These are phyloP conservation scores for Agarophyton chilense DNA, from an alignment of 23 red algal species.

Conservation along the genomic window DNA sequence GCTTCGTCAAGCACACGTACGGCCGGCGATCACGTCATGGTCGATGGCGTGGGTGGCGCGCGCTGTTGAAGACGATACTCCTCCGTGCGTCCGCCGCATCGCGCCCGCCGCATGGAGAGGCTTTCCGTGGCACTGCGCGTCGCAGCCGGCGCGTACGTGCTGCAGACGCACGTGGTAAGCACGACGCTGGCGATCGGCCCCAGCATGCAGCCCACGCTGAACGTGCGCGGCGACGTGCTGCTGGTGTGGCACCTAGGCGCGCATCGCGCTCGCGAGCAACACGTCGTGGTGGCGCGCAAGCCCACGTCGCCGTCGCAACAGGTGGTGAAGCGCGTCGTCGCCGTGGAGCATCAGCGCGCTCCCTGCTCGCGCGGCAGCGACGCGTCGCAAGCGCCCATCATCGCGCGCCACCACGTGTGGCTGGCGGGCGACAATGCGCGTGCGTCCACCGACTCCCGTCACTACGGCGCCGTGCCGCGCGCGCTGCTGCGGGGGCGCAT, in stretches of 20 bases:
- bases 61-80: too few species aligned
- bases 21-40: too few species aligned
- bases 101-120: too few species aligned
- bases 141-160: constrained; percentile 55
- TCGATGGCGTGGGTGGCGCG: too few species aligned
- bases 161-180: constrained; percentile 67
- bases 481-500: constrained; percentile 61
- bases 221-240: constrained; percentile 67
- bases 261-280: constrained; percentile 9
- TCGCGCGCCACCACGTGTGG: constrained; percentile 81
- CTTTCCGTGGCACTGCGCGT: constrained; percentile 21
- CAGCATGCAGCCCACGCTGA: constrained; percentile 80
- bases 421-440: constrained; percentile 77
- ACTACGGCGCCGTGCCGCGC: constrained; percentile 80
- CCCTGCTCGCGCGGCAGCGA: too few species aligned
- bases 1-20: too few species aligned
- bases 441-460: constrained; percentile 61
- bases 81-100: too few species aligned
- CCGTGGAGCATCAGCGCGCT: constrained; percentile 3
- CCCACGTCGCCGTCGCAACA: constrained; percentile 8
- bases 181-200: constrained; percentile 72
- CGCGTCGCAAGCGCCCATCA: not conserved
- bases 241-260: constrained; percentile 35
- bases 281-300: constrained; percentile 71
- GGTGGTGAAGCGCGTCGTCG: constrained; percentile 49